Evolutionary conservation across 2,329 filamentous ascomycete species (phyloP).

Genomic region (Ophiostoma triangulosporum): DNA sequence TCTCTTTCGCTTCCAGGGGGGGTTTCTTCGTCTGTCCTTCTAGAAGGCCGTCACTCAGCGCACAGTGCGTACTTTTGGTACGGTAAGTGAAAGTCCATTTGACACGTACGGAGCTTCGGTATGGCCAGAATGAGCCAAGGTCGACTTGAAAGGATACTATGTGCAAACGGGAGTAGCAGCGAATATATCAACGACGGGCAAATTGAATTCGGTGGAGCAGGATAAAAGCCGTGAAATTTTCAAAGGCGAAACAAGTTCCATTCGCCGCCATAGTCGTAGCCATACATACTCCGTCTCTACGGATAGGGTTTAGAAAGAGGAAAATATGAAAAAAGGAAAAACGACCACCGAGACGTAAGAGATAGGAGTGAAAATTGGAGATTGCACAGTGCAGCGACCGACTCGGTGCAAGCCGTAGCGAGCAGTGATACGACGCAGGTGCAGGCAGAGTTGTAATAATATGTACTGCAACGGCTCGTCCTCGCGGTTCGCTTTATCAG

Average conservation of each 20-base stretch:
- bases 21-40: background rate
- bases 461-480: no score
- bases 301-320: background rate
- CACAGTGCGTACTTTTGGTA: no score
- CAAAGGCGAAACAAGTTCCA: background rate
- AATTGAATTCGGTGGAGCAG: background rate
- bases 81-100: no score
- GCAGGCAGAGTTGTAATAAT: no score
- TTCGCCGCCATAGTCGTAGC: no score
- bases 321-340: constrained; percentile 2
- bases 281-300: background rate
- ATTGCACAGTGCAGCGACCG: no score
- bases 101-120: no score
- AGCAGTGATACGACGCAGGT: no score
- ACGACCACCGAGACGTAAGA: background rate
- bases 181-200: background rate
- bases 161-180: background rate
- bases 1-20: background rate
- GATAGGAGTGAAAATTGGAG: background rate
- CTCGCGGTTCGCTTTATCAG: background rate
- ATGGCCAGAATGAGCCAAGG: no score
- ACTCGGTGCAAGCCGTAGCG: constrained; percentile 1
- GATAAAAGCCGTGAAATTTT: background rate
- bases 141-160: no score
- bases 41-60: background rate